Evolutionary conservation across 352 stramenopile genomes (phyloP).

Genomic region (Chrysophaeum taylorii): DNA sequence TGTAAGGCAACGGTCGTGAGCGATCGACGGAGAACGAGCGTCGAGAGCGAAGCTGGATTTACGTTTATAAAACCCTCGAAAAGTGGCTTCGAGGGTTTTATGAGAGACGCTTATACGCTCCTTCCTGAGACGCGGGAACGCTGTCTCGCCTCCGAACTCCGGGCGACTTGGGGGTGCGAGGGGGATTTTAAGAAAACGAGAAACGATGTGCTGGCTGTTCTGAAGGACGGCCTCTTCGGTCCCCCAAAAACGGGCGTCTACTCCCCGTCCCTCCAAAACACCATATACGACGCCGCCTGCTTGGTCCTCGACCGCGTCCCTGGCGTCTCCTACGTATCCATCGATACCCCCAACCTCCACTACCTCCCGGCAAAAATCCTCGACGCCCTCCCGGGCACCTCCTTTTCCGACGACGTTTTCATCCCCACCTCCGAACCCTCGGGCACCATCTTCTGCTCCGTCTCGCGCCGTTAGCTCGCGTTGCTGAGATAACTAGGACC

Average conservation of each 20-base stretch:
- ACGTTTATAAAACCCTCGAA: conserved; percentile 19
- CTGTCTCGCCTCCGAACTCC: conserved; percentile 22
- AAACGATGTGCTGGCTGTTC: neutral
- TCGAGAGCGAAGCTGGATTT: too few species aligned
- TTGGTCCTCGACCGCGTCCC: neutral
- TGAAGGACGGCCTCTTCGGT: conserved; percentile 18
- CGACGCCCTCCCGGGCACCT: neutral
- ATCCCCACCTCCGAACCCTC: conserved; percentile 16
- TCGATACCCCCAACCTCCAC: conserved; percentile 24
- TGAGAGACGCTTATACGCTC: conserved; percentile 22
- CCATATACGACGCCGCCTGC: conserved; percentile 21
- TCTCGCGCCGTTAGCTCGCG: too few species aligned
- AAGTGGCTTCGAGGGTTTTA: conserved; percentile 18
- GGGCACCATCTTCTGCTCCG: conserved; percentile 16
- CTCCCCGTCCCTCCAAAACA: conserved; percentile 19
- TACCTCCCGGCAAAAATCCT: conserved; percentile 13
- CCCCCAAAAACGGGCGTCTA: conserved; percentile 15
- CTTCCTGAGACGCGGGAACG: conserved; percentile 19
- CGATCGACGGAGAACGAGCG: too few species aligned
- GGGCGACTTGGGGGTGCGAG: conserved; percentile 21
- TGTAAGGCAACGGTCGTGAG: too few species aligned
- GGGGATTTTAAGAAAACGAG: conserved; percentile 11
- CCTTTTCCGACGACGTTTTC: conserved; percentile 20
- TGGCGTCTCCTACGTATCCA: conserved; percentile 8
- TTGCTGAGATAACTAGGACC: too few species aligned